Evolutionary conservation across 2,329 filamentous ascomycete species (phyloP), one percentile per base, ranked within the genome.

Genomic region (Pyricularia sp.): DNA sequence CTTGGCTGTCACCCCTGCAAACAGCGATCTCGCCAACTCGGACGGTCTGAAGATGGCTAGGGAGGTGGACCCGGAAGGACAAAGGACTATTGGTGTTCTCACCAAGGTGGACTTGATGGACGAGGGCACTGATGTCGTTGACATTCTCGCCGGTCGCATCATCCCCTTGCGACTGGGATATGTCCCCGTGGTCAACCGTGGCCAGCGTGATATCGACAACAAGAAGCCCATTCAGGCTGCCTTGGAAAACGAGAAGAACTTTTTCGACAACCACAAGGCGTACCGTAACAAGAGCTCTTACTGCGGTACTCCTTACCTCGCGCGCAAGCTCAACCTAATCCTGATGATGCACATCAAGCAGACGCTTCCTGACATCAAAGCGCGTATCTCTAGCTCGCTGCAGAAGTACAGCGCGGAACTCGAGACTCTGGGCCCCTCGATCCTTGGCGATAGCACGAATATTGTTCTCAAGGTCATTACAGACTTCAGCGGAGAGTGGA

Each of bases 341-440:
- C 84, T 99, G 70, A 97, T 99, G 93, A 99, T 99, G 94, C 94
- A 99, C 81, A 99, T 99, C 82, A 99, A 99, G 79, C 93, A 99
- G 80, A 99, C 94, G 1, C 84, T 99, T 16, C 94, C 94, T 55
- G 94, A 99, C 74, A 99, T 99, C 82, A 99, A 99, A 80, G 91
- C 90, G 16, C 89, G 96, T 68, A 99, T 99, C 71, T 85, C 90
- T n/a, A 89, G 90, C 70, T 97, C 93, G 16, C 81, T 99, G 66
- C 88, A 93, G 74, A 99, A 99, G 75, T 99, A 99, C 77, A 82
- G 85, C 4, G 78, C 86, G 57, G 94, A 99, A 76, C 83, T 99
- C 26, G 81, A 85, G 65, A 86, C 88, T 67, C 83, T 99, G 13
- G 94, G 96, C 26, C 93, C 96, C 68, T 97, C 93, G 13, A 89